These are phyloP conservation scores for Ganoderma multipileum DNA, from an alignment of 1,284 basidiomycete genomes.

Conservation along the genomic window DNA sequence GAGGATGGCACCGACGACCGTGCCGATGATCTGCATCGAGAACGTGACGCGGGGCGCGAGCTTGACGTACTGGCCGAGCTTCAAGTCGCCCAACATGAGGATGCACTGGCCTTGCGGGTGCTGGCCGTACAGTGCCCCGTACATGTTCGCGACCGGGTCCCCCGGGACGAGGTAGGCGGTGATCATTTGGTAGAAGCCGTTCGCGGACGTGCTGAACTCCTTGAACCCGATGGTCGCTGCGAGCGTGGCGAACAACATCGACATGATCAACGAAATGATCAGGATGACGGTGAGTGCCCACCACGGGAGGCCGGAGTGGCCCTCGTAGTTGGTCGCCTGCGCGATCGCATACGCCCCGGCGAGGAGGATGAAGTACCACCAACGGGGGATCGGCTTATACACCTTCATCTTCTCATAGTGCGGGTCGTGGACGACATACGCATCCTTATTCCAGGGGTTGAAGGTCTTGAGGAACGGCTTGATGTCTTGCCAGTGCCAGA, in stretches of 20 bases:
- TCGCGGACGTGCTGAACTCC: constrained; percentile 38
- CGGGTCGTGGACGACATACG: constrained; percentile 37
- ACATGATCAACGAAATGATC: constrained; percentile 59
- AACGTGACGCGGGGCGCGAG: constrained; percentile 69
- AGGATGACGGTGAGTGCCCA: constrained; percentile 53
- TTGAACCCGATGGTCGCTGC: constrained; percentile 57
- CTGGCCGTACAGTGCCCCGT: constrained; percentile 55
- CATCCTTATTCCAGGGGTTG: constrained; percentile 40
- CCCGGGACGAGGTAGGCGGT: constrained; percentile 51
- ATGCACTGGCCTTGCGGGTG: constrained; percentile 50
- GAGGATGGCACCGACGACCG: constrained; percentile 45
- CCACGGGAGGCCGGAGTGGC: constrained; percentile 59
- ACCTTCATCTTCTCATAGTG: constrained; percentile 66
- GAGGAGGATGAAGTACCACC: constrained; percentile 63
- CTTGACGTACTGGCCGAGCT: constrained; percentile 62
- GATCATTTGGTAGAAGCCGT: constrained; percentile 43
- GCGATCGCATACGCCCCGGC: constrained; percentile 55
- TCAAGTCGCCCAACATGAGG: constrained; percentile 55
- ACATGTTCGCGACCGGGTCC: constrained; percentile 57
- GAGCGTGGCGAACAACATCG: constrained; percentile 50
- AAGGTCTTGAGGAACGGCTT: constrained; percentile 40
- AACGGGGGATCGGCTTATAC: constrained; percentile 64
- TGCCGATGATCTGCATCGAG: constrained; percentile 61
- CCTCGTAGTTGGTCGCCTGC: constrained; percentile 56
- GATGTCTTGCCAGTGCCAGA: constrained; percentile 48